These are phyloP conservation scores for Lactarius hatsudake DNA, from an alignment of 768 basidiomycete species.

Conservation along the genomic window DNA sequence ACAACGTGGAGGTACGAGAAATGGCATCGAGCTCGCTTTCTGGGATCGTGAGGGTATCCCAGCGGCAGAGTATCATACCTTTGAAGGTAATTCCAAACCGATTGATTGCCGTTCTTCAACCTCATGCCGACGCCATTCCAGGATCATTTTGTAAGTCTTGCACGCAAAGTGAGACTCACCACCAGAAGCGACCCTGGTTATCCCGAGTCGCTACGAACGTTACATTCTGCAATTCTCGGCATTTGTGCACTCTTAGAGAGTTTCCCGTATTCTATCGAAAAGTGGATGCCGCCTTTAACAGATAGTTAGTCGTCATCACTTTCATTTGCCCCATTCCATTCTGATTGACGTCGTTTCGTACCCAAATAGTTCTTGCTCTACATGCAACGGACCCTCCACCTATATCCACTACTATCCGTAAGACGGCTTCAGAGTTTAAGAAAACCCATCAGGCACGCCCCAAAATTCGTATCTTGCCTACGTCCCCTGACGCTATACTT, in stretches of 20 bases:
- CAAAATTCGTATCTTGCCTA: not conserved
- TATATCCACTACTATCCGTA: conserved; percentile 85
- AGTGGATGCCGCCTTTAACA: conserved; percentile 61
- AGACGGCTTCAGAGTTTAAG: conserved; percentile 82
- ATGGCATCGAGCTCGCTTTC: conserved; percentile 86
- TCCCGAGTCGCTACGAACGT: conserved; percentile 62
- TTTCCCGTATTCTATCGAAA: conserved; percentile 55
- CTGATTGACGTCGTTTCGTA: conserved; percentile 16
- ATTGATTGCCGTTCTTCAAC: conserved; percentile 8
- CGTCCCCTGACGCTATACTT: not conserved
- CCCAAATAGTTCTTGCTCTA: conserved; percentile 57
- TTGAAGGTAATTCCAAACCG: conserved; percentile 56
- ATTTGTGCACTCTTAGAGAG: conserved; percentile 51
- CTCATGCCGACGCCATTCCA: conserved; percentile 33
- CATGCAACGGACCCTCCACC: conserved; percentile 86
- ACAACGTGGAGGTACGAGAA: conserved; percentile 90
- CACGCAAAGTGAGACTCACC: conserved; percentile 62
- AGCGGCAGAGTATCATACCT: conserved; percentile 79
- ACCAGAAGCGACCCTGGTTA: conserved; percentile 67
- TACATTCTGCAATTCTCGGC: conserved; percentile 69
- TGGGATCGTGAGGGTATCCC: conserved; percentile 86
- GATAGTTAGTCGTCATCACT: conserved; percentile 50
- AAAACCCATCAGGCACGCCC: conserved; percentile 47
- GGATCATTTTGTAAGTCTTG: conserved; percentile 76
- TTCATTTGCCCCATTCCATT: not conserved